These are phyloP conservation scores for Rhodotorula sp. DNA, from an alignment of 1,284 basidiomycete genomes.

Conservation along the genomic window DNA sequence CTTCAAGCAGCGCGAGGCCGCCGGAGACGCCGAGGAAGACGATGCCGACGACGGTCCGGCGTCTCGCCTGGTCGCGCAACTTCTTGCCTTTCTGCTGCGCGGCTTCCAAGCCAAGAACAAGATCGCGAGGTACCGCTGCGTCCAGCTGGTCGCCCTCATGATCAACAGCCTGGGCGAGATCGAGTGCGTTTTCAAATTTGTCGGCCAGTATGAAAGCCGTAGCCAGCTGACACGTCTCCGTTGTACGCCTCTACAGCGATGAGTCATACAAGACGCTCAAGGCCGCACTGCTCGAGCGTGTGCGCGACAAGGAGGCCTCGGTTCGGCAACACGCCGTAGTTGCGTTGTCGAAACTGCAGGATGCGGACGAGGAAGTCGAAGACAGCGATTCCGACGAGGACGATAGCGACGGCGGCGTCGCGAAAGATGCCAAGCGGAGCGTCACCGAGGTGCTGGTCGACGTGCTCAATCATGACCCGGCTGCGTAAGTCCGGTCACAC, in stretches of 20 bases:
- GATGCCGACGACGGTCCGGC: constrained; percentile 69
- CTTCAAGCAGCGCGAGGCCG: constrained; percentile 39
- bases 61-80: constrained; percentile 68
- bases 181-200: constrained; percentile 56
- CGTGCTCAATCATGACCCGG: constrained; percentile 69
- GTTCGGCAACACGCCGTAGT: constrained; percentile 82
- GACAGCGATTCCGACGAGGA: constrained; percentile 65
- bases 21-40: constrained; percentile 52
- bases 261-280: constrained; percentile 72
- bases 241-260: constrained; percentile 58
- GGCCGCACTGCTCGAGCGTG: constrained; percentile 68
- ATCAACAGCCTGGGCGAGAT: constrained; percentile 76
- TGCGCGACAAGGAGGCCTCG: constrained; percentile 78
- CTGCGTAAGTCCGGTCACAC: constrained; percentile 59
- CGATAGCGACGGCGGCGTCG: constrained; percentile 56
- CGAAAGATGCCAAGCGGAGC: constrained; percentile 53
- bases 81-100: constrained; percentile 74
- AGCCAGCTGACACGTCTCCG: neutral
- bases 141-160: constrained; percentile 75
- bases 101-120: constrained; percentile 91
- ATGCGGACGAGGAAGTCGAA: constrained; percentile 65
- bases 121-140: constrained; percentile 73
- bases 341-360: constrained; percentile 78
- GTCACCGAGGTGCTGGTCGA: constrained; percentile 51
- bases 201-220: neutral